phyloP scores from a whole-genome alignment of 2,329 filamentous ascomycete genomes.

The Penicillium oxalicum region DNA sequence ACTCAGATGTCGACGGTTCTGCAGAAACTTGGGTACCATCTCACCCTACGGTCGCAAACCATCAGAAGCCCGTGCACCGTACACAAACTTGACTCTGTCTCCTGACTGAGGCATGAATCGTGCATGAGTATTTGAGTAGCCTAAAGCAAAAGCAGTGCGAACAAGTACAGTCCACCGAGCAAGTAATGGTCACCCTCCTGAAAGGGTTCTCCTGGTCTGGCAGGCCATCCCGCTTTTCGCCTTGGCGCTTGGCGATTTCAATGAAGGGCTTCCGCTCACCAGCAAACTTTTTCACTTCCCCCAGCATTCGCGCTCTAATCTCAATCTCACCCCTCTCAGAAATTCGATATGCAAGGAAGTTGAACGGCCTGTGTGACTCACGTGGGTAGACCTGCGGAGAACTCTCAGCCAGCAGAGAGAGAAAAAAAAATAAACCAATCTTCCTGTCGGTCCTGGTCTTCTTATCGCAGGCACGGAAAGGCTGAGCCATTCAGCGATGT shows the following conservation, averaged over 20 bases:
- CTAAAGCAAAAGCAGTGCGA: no score
- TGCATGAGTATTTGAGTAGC: no score
- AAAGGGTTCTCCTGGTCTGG: background rate
- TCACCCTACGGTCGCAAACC: no score
- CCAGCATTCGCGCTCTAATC: background rate
- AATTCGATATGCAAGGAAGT: background rate
- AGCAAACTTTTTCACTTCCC: background rate
- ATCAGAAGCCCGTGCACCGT: no score
- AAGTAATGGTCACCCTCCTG: no score
- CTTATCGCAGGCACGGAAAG: constrained; percentile 11
- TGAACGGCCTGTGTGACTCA: background rate
- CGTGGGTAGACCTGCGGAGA: background rate
- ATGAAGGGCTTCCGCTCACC: background rate
- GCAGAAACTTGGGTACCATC: no score
- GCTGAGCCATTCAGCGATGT: constrained; percentile 9
- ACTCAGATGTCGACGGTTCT: no score
- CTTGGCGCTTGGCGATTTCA: constrained; percentile 15
- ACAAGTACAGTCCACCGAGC: no score
- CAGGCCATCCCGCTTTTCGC: background rate
- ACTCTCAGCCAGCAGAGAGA: no score
- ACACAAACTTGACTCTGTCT: no score
- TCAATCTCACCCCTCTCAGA: background rate
- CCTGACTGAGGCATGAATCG: no score
- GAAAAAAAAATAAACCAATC: no score
- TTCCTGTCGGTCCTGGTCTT: background rate